Conservation (phyloP, 164 flowering plant genomes). For the Macadamia integrifolia region DNA sequence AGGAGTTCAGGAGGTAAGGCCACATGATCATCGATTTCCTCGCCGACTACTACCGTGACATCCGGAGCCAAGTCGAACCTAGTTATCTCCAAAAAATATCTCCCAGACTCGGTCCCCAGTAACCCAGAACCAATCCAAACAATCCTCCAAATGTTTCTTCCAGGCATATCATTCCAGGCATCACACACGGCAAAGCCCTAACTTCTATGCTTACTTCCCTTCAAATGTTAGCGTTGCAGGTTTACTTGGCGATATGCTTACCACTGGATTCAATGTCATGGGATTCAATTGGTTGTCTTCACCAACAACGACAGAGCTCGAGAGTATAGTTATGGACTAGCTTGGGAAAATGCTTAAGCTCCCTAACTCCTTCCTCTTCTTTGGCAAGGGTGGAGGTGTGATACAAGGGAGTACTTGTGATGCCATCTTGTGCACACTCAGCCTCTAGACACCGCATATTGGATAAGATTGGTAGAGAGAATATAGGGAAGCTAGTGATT, state of each 20-base stretch:
- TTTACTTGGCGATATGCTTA: background rate
- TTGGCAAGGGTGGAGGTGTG: conserved; percentile 16
- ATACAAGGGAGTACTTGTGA: too few species aligned
- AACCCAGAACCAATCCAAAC: too few species aligned
- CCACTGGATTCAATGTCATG: too few species aligned
- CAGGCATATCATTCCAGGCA: too few species aligned
- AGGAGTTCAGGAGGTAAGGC: too few species aligned
- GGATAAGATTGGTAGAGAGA: conserved; percentile 24
- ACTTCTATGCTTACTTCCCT: conserved; percentile 31
- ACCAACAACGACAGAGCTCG: conserved; percentile 25
- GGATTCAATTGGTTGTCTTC: conserved; percentile 40
- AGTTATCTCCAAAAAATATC: conserved; percentile 41
- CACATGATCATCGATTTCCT: too few species aligned
- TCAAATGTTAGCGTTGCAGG: conserved; percentile 38
- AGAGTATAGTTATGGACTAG: conserved; percentile 1
- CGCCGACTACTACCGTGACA: conserved; percentile 31
- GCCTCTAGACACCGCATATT: conserved; percentile 24
- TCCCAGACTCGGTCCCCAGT: conserved; percentile 19
- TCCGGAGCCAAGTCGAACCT: conserved; percentile 60
- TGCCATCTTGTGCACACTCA: too few species aligned
- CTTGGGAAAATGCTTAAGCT: conserved; percentile 40
- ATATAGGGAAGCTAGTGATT: background rate
- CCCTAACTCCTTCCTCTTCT: conserved; percentile 41
- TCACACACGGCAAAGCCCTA: conserved; percentile 26
- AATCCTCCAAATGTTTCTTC: too few species aligned